Evolutionary conservation across 2,329 filamentous ascomycete genomes (phyloP), one percentile per base, ranked within the genome.

Genomic region (Emericellopsis atlantica): DNA sequence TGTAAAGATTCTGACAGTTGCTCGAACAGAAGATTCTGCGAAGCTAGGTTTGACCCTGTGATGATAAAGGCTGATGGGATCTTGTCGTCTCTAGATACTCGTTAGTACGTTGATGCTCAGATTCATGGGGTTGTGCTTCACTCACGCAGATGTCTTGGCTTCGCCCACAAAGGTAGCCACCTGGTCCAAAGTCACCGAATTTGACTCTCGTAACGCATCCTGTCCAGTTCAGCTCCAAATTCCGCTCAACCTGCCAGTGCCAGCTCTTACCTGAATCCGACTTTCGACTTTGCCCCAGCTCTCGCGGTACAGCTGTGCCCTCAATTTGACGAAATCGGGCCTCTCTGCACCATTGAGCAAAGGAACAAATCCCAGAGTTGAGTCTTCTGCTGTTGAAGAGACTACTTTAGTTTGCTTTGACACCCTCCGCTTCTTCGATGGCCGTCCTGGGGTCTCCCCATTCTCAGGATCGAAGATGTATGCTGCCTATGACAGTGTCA

Each of bases 1-100:
- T 62, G 60, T n/a, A 80, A 60, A n/a, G 61, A 62, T 44, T 75
- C 70, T 11, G 74, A 71, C 10, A 89, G 62, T 55, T 86, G 81
- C 43, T 76, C 68, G 49, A 88, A 88, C n/a, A 89, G 67, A 11
- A 83, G 66, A 34, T 78, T 74, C 55, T 88, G 82, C 2, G 81
- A 82, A 31, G 83, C 79, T 49, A 88, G 81, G 47, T 85, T 87
- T 7, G 85, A 82, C 0, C 85, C 86, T 8, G 83, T 84, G 44
- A 86, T 73, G 49, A 90, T 77, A 48, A 90, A 80, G 2, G 75
- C 81, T 7, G 81, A 74, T 0, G 81, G 78, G 32, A 86, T 72
- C 53, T 72, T 74, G 37, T 65, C 61, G 33, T 55, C 52, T 46
- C 60, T 62, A 41, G 15, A 33, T 10, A 11, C 24, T 36, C 21